Conservation (phyloP, 2,329 filamentous ascomycete species). For the Graphilbum fragrans region DNA sequence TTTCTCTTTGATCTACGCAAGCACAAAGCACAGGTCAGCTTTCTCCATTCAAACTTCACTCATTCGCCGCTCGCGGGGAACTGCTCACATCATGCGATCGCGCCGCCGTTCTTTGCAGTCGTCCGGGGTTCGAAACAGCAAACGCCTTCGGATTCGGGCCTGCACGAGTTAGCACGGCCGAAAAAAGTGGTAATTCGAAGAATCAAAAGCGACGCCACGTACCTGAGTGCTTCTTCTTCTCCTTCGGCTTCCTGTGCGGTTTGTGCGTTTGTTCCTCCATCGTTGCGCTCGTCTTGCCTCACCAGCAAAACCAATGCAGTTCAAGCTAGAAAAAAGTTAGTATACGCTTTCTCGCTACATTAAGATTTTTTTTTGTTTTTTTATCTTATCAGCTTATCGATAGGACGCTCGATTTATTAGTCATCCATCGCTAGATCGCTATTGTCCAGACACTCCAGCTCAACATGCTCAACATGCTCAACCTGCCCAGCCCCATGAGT, state of each 20-base stretch:
- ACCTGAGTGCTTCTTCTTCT: slow-evolving; percentile 64
- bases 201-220: slow-evolving; percentile 28
- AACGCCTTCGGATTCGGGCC: slow-evolving; percentile 85
- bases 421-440: neutral
- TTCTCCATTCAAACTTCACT: neutral
- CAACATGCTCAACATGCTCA: too few relatives aligned
- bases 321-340: slow-evolving; percentile 1
- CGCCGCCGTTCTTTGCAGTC: slow-evolving; percentile 62
- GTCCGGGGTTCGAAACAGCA: slow-evolving; percentile 70
- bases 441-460: neutral
- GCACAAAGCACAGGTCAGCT: neutral
- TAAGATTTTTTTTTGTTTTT: slow-evolving; percentile 3
- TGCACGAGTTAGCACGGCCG: slow-evolving; percentile 18
- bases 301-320: neutral
- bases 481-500: too few relatives aligned
- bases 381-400: slow-evolving; percentile 9
- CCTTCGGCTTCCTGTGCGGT: slow-evolving; percentile 75
- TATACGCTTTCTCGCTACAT: neutral
- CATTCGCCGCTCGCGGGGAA: too few relatives aligned
- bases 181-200: too few relatives aligned
- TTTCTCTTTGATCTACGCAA: slow-evolving; percentile 76
- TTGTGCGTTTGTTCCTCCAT: slow-evolving; percentile 82
- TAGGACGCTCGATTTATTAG: neutral
- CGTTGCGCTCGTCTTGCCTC: slow-evolving; percentile 16
- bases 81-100: slow-evolving; percentile 55